Evolutionary conservation across 352 stramenopile species (phyloP).

Genomic region (Phytopythium boreale): DNA sequence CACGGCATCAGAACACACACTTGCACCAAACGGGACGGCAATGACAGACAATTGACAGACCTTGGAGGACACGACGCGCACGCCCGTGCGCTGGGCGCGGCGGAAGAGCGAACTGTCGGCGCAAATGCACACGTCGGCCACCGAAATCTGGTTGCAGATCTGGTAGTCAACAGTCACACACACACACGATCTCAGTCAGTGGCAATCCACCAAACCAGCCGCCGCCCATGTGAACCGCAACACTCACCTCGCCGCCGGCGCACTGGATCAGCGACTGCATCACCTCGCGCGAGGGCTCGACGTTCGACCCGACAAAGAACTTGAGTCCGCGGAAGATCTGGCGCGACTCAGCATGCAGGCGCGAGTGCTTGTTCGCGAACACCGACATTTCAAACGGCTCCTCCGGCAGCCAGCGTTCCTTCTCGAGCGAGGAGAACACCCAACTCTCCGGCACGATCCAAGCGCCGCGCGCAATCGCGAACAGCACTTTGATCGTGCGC

Average conservation of each 20-base stretch:
- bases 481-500: constrained; percentile 84
- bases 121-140: constrained; percentile 62
- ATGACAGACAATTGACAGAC: constrained; percentile 16
- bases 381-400: constrained; percentile 57
- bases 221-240: not conserved
- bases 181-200: constrained; percentile 5
- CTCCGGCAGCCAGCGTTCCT: constrained; percentile 69
- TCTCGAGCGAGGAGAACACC: constrained; percentile 75
- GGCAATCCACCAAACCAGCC: not conserved
- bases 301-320: constrained; percentile 70
- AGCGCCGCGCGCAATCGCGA: constrained; percentile 73
- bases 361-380: constrained; percentile 46
- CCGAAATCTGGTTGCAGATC: constrained; percentile 75
- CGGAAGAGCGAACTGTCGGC: constrained; percentile 58
- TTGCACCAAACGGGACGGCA: not conserved
- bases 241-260: constrained; percentile 63
- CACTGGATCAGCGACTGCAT: constrained; percentile 72
- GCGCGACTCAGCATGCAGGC: constrained; percentile 39
- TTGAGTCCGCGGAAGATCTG: constrained; percentile 63
- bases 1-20: not conserved
- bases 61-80: constrained; percentile 64
- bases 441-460: constrained; percentile 81
- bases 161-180: constrained; percentile 13
- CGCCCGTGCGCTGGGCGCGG: constrained; percentile 48
- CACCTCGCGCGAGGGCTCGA: constrained; percentile 69